phyloP scores from a whole-genome alignment of 768 basidiomycete genomes.

The Tubosaeta brunneosetosa region DNA sequence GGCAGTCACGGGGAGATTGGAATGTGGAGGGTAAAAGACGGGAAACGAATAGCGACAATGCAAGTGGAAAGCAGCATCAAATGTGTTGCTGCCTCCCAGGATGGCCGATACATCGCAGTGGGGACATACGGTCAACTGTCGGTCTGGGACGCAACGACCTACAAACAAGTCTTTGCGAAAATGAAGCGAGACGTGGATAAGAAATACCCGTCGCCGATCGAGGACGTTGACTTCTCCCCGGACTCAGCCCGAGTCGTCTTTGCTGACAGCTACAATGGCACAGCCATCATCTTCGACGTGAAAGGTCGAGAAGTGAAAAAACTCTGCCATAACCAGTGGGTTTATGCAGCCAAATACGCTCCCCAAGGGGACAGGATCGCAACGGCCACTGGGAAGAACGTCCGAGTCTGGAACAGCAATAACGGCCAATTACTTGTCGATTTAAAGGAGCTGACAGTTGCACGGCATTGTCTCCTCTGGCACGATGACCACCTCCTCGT shows the following conservation, averaged over 20 bases:
- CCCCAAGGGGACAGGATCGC: background rate
- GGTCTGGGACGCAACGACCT: background rate
- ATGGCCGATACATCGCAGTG: conserved; percentile 4
- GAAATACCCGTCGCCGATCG: background rate
- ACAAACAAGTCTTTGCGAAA: background rate
- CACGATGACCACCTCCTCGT: background rate
- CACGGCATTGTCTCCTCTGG: conserved; percentile 3
- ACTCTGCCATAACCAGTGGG: background rate
- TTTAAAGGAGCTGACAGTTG: background rate
- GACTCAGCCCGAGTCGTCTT: background rate
- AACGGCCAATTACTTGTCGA: background rate
- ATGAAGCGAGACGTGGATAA: no score
- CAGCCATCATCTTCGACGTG: background rate
- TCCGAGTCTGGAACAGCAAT: conserved; percentile 1
- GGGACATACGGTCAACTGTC: background rate
- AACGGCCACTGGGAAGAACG: background rate
- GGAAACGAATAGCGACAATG: background rate
- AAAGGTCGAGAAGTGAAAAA: no score
- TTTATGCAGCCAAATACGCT: background rate
- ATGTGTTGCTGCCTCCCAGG: background rate
- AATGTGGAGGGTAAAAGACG: background rate
- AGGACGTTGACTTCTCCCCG: conserved; percentile 2
- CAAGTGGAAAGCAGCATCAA: background rate
- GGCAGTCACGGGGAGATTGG: no score
- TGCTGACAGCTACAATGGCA: background rate